Base-by-base conservation (phyloP, 768 basidiomycete genomes). In the Tricholomella constricta region DNA sequence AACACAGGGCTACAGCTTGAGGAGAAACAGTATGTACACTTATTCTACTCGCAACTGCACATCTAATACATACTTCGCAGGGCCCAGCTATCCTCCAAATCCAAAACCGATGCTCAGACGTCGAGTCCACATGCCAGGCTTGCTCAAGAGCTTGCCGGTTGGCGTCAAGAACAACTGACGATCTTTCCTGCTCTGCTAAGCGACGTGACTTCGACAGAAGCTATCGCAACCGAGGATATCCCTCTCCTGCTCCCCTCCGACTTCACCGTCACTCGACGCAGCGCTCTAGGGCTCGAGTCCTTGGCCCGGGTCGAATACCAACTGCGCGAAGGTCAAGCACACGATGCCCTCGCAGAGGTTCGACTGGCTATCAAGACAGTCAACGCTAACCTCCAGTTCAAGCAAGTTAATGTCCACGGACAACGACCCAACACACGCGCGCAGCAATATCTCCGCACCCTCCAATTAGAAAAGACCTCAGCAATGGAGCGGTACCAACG, bases 311-410 rank as follows among this genome's bases (percentile, higher is more conserved):
- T 59, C 19, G 62, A 68, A 50, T 57, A 60, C 36, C 26, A 51
- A 12, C 54, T 68, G 1, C 59, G 61, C 9, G 59, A 66, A 60
- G 65, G 65, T 9, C 67, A 66, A 50, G 67, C 65, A 11, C 58
- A 66, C 46, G 65, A 68, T 55, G 56, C 59, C 15, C 64, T 68
- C 23, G 51, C 60, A 11, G 49, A 59, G 10, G 32, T 68, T 45
- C 58, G 62, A 11, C 36, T 58, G 26, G 56, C 58, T 5, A 63
- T 67, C 38, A 55, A 61, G 32, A 58, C 56, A 23, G 61, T 51
- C 32, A 62, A 62, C 32, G 51, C 52, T 31, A 66, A 62, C 43
- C 12, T 62, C 15, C 26, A 49, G 14, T 61, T 61, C 58, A 65
- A 65, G 59, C 55, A 56, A 26, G 36, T 50, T 11, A 48, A 61